Evolutionary conservation across 202 grass and related monocot genomes (phyloP), one percentile per base, ranked within the genome.

Genomic region (Cymbopogon flexuosus): DNA sequence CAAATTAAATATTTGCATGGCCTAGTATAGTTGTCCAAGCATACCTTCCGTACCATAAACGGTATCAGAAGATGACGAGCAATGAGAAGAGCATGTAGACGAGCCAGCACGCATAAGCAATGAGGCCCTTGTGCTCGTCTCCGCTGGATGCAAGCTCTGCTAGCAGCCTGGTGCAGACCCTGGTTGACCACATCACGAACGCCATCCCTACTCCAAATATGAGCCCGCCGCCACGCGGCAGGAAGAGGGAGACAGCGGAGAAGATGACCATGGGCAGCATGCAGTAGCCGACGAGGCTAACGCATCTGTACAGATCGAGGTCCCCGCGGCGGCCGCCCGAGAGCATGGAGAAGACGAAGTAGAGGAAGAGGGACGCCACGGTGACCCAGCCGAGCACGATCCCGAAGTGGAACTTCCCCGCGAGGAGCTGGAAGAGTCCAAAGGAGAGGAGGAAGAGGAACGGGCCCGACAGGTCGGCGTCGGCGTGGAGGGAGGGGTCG

Each of bases 261-360:
- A 98, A 98, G 31, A 98, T 98, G 79, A 98, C 95, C 95, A 98
- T 98, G 27, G 95, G 95, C 30, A 98, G 86, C 95, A 98, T 94
- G 78, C 95, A 94, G 81, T 98, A 98, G 30, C 95, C 95, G 43
- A 98, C 91, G 49, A 98, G 72, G 79, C 92, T 98, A 67, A 94
- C 72, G 69, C 95, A 98, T 42, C 90, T 80, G 64, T 98, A 98
- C 68, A 94, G 72, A 75, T 98, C 92, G 64, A 98, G 84, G 45
- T 94, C 91, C 64, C 92, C 95, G 3, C 89, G 86, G 77, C 95
- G 79, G 42, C 92, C 92, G 5, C 90, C 84, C 2, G 91, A 90
- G 46, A 98, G 87, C 95, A 94, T 98, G 43, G 93, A 93, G 70
- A 91, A 91, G 36, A 94, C 95, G 79, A 94, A 91, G 68, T 94